Base-by-base conservation (phyloP, 192 early-diverging fungal species). In the Rhizoclosmatium globosum region DNA sequence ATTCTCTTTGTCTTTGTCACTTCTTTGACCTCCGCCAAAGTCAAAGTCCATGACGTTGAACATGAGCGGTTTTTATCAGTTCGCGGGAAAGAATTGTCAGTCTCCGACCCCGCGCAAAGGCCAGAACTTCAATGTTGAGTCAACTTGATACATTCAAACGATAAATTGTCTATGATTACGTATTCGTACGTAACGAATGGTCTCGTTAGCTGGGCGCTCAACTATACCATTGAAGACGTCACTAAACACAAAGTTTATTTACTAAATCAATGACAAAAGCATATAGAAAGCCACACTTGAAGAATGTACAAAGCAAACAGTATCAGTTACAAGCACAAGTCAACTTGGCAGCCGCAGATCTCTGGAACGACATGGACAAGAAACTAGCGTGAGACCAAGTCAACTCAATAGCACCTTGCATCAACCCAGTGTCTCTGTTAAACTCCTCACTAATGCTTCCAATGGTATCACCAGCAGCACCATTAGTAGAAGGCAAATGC, bases 381-480 rank as follows among this genome's bases (percentile, higher is more conserved):
- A 92, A 87, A 0, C 89, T 82, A 1, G 89, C 92, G 73, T 94
- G 90, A 58, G 86, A 89, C 94, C 94, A 94, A 0, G 93, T 94
- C 72, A 95, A 78, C 59, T 94, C 85, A 0, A 68, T 50, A 7
- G 92, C 94, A 0, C 93, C 93, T 3, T 78, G 84, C 19, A 85
- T 84, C 53, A 79, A 86, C 1, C 94, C 94, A 2, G 82, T 84
- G 46, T 61, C 21, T 6, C 84, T 74, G 45, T 89, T 66, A 76
- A 89, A 91, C 82, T 95, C 92, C 82, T 95, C 94, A 48, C 80
- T 75, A 73, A 94, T 82, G 2, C 81, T 78, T 21, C 87, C 87
- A 59, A 92, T 88, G 0, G 43, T 50, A 6, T 74, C 9, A 4
- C 44, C 47, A 1, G 53, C 13, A 11, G 13, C 73, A 9, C 60